These are phyloP conservation scores for Rhynchosporium agropyri DNA, from an alignment of 2,329 filamentous ascomycete species.

Conservation along the genomic window DNA sequence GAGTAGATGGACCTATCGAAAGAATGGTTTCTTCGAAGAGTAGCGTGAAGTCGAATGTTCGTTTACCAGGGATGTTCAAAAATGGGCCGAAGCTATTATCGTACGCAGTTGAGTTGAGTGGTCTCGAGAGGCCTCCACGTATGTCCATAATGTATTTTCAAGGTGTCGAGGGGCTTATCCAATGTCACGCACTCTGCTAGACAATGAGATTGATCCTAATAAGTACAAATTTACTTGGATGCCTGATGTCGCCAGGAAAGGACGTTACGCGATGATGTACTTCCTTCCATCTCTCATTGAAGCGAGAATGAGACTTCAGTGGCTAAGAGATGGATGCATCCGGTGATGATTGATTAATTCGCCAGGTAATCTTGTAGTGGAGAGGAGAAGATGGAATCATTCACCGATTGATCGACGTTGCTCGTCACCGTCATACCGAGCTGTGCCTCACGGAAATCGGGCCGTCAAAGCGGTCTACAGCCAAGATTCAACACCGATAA, in stretches of 20 bases:
- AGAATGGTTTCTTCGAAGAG: constrained; percentile 39
- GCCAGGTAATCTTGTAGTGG: too few species aligned
- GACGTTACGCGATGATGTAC: too few species aligned
- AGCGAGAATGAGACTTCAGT: too few species aligned
- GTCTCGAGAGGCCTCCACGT: constrained; percentile 1
- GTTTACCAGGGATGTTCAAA: constrained; percentile 19
- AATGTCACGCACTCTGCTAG: not conserved
- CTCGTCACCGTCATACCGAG: too few species aligned
- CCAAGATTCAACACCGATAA: not conserved
- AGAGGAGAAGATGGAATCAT: too few species aligned
- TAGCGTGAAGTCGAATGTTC: constrained; percentile 38
- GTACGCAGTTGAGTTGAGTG: constrained; percentile 20
- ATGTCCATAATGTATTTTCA: constrained; percentile 19
- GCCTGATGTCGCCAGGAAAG: not conserved
- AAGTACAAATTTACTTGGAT: not conserved
- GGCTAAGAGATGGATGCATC: too few species aligned
- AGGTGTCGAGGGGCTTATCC: not conserved
- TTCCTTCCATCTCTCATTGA: too few species aligned
- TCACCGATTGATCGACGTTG: too few species aligned
- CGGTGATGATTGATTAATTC: too few species aligned
- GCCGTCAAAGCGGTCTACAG: not conserved
- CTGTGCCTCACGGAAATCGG: not conserved
- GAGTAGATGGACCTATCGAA: constrained; percentile 34
- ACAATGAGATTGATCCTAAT: not conserved
- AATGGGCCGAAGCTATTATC: constrained; percentile 32